A percentile compares a stretch with the other conserved stretches of the same genome.
Evolutionary conservation across 768 basidiomycete species (phyloP).

Genomic region (Auriscalpium microsporum): DNA sequence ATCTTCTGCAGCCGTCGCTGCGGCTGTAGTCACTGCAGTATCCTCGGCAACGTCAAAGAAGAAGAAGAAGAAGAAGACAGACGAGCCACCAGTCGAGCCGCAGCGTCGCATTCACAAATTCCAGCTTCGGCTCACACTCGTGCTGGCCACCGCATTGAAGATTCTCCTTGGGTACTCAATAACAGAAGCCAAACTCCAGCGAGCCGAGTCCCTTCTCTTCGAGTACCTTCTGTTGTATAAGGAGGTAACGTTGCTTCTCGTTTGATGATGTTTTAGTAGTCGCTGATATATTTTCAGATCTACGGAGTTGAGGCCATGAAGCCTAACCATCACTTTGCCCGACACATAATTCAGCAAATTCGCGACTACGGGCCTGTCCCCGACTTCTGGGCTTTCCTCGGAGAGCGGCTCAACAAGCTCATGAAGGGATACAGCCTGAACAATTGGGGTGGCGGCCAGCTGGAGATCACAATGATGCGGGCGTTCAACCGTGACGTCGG

Average conservation of each 20-base stretch:
- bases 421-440: slow-evolving; percentile 18
- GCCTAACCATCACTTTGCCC: slow-evolving; percentile 16
- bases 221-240: slow-evolving; percentile 2
- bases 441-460: slow-evolving; percentile 25
- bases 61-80: neutral
- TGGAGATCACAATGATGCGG: slow-evolving; percentile 21
- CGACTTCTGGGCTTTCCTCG: slow-evolving; percentile 14
- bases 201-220: neutral
- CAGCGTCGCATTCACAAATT: neutral
- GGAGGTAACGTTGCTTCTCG: neutral
- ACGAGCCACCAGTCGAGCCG: neutral
- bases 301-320: slow-evolving; percentile 24
- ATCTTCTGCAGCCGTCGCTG: no score
- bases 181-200: neutral
- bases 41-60: no score
- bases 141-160: neutral
- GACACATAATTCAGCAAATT: slow-evolving; percentile 8
- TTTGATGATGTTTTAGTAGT: neutral
- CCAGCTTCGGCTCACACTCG: neutral
- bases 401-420: slow-evolving; percentile 14
- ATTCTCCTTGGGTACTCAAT: neutral
- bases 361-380: slow-evolving; percentile 14
- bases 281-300: slow-evolving; percentile 16
- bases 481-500: slow-evolving; percentile 18
- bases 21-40: no score